Evolutionary conservation across 139 green algal genomes (phyloP).

Genomic region (Closterium sp.): DNA sequence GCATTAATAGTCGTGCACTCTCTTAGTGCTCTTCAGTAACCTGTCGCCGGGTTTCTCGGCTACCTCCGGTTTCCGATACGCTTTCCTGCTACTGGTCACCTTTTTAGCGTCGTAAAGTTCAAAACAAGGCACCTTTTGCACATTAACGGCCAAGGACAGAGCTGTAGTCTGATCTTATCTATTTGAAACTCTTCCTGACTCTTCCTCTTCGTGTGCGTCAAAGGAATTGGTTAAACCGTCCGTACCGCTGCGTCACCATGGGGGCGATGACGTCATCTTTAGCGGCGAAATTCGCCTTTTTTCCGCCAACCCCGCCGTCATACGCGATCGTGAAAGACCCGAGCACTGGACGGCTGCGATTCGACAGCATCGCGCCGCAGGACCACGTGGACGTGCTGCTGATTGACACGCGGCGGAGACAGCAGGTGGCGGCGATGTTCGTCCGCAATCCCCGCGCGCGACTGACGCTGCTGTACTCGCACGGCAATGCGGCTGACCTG

Average conservation of each 20-base stretch:
- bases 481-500: conserved; percentile 94
- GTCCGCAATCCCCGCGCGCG: conserved; percentile 45
- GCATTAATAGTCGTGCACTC: too few relatives aligned
- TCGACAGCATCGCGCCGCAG: conserved; percentile 37
- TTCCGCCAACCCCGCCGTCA: conserved; percentile 72
- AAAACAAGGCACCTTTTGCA: background rate
- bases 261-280: conserved; percentile 42
- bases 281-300: conserved; percentile 68
- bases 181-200: background rate
- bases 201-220: background rate
- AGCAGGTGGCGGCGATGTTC: conserved; percentile 62
- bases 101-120: background rate
- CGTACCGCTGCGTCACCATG: conserved; percentile 14
- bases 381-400: conserved; percentile 46
- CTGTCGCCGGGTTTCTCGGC: too few relatives aligned
- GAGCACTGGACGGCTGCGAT: conserved; percentile 2
- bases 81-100: background rate
- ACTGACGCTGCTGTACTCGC: conserved; percentile 79
- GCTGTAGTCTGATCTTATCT: background rate
- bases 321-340: conserved; percentile 63
- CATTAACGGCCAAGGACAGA: background rate
- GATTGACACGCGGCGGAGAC: conserved; percentile 40
- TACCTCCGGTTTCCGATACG: background rate
- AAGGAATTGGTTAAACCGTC: background rate
- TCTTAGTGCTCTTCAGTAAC: too few relatives aligned